Percentiles rank a stretch among this genome's conserved stretches.
Evolutionary conservation across 208 protist genomes (phyloP).

Genomic region (Tritrichomonas musculus): DNA sequence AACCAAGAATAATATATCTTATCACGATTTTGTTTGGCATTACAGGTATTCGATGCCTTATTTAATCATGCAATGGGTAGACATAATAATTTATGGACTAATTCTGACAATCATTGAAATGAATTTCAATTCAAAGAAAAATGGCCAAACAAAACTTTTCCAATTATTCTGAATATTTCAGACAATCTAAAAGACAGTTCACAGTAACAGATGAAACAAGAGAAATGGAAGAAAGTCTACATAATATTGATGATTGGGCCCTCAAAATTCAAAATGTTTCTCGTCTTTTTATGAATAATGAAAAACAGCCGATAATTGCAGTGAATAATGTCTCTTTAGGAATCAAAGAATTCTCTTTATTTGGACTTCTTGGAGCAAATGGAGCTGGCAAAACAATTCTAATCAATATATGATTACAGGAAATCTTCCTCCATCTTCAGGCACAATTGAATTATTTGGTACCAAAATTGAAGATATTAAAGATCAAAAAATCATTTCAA

Average conservation of each 20-base stretch:
- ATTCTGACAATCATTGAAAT: background rate
- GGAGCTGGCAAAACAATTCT: constrained; percentile 48
- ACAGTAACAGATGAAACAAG: background rate
- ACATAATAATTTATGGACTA: background rate
- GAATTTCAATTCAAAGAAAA: background rate
- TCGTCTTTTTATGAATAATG: background rate
- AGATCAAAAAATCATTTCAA: background rate
- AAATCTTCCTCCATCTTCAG: background rate
- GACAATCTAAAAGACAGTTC: too few species aligned
- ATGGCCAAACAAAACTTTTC: background rate
- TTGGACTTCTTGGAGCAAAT: constrained; percentile 47
- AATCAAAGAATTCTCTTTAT: background rate
- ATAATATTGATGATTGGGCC: background rate
- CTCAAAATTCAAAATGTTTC: background rate
- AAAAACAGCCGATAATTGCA: background rate
- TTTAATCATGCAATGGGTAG: background rate
- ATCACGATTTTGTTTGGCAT: background rate
- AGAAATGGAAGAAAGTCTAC: background rate
- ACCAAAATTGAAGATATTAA: background rate
- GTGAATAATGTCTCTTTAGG: constrained; percentile 12
- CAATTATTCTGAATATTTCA: background rate
- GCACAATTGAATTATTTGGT: constrained; percentile 18
- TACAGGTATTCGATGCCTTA: background rate
- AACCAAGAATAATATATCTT: too few species aligned
- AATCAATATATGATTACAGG: constrained; percentile 43